phyloP scores from a whole-genome alignment of 2,329 filamentous ascomycete genomes.

The Immersiporthe knoxdaviesiana region DNA sequence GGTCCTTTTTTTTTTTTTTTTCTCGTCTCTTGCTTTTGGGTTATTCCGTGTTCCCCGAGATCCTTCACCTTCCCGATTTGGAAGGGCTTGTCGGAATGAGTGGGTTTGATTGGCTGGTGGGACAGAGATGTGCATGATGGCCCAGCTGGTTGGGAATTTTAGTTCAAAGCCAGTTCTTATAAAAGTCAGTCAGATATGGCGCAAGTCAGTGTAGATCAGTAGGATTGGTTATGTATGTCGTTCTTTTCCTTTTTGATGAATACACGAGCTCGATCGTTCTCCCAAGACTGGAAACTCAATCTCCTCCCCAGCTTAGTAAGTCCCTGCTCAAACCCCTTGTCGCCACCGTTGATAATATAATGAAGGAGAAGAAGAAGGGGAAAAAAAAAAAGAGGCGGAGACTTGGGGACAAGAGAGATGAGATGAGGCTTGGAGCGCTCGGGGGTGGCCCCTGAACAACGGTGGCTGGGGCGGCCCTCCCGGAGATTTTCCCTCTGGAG shows the following conservation, averaged over 20 bases:
- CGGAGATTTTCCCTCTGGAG: not conserved
- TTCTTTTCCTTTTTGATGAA: no score
- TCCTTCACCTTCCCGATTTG: constrained; percentile 9
- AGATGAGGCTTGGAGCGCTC: not conserved
- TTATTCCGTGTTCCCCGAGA: not conserved
- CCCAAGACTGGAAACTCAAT: no score
- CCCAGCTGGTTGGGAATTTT: not conserved
- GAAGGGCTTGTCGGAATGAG: not conserved
- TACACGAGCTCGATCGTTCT: no score
- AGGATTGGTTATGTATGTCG: no score
- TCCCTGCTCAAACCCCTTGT: not conserved
- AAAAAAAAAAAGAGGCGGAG: not conserved
- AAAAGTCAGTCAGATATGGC: no score
- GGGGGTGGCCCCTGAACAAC: not conserved
- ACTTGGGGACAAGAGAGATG: not conserved
- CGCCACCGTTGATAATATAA: no score
- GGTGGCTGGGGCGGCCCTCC: not conserved
- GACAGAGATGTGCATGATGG: not conserved
- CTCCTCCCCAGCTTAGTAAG: no score
- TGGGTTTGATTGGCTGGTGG: not conserved
- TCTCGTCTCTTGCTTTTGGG: not conserved
- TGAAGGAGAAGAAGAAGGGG: no score
- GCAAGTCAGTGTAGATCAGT: no score
- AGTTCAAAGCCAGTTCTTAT: no score
- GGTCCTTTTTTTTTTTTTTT: not conserved